These are phyloP conservation scores for Botryotinia globosa DNA, from an alignment of 2,329 filamentous ascomycete genomes.

Conservation along the genomic window DNA sequence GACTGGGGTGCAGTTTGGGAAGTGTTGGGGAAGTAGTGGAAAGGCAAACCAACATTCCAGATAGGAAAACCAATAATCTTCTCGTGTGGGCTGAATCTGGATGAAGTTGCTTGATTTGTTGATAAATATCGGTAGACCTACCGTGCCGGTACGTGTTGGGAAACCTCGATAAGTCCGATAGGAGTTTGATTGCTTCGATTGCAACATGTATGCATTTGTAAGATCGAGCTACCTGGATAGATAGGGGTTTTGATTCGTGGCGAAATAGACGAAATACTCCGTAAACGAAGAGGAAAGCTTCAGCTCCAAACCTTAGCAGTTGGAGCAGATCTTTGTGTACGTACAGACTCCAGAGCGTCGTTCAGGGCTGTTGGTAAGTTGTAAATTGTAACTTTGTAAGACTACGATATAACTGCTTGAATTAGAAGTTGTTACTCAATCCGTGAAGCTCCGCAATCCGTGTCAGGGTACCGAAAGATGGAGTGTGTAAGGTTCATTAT, in stretches of 20 bases:
- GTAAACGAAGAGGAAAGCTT: not conserved
- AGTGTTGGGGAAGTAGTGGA: not conserved
- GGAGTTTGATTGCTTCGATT: not conserved
- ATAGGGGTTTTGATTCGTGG: conserved; percentile 1
- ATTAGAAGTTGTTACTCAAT: not conserved
- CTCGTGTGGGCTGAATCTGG: not conserved
- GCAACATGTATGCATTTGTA: not conserved
- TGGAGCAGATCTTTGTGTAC: conserved; percentile 10
- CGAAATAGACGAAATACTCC: not conserved
- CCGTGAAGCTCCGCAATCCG: not conserved
- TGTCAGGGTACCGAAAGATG: not conserved
- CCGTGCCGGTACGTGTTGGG: not conserved
- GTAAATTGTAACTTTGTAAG: not conserved
- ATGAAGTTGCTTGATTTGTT: conserved; percentile 1
- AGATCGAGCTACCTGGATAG: conserved; percentile 5
- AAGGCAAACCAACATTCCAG: not conserved
- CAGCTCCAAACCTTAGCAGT: not conserved
- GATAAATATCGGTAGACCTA: not conserved
- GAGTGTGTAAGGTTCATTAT: not conserved
- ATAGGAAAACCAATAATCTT: not conserved
- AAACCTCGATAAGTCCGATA: not conserved
- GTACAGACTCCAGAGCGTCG: not conserved
- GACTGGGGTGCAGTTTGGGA: not conserved
- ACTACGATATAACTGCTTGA: not conserved
- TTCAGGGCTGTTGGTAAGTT: not conserved